Conservation (phyloP, 1,139 yeast genomes). For the Pichia sp. region DNA sequence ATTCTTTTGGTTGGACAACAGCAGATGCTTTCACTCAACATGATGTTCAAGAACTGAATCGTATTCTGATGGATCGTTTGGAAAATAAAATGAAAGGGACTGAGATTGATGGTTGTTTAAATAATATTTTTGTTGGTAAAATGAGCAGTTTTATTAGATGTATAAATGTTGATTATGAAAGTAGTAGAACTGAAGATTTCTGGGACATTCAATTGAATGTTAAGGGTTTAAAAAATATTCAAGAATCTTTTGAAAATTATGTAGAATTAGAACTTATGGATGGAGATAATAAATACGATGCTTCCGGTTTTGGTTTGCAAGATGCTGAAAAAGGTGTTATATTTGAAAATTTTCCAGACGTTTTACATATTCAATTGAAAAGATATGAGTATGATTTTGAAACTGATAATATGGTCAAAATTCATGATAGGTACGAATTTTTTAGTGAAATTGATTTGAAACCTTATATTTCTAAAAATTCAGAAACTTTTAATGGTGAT, state of each 20-base stretch:
- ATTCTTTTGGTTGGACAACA: constrained; percentile 95
- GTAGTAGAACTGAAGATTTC: constrained; percentile 86
- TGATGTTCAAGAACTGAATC: constrained; percentile 92
- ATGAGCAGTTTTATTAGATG: constrained; percentile 95
- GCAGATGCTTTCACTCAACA: constrained; percentile 96
- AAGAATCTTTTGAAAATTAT: constrained; percentile 76
- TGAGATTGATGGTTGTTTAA: constrained; percentile 69
- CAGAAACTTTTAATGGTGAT: constrained; percentile 46
- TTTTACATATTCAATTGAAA: constrained; percentile 84
- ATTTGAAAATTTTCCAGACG: constrained; percentile 86
- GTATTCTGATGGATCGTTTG: constrained; percentile 90
- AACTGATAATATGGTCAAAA: constrained; percentile 82
- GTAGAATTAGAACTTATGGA: constrained; percentile 82
- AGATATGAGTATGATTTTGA: constrained; percentile 92
- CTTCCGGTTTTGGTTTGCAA: constrained; percentile 87
- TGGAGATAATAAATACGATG: constrained; percentile 94
- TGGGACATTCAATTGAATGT: constrained; percentile 98
- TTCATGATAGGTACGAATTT: constrained; percentile 87
- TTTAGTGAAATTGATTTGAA: constrained; percentile 77
- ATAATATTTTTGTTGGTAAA: constrained; percentile 86
- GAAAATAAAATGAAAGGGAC: constrained; percentile 93
- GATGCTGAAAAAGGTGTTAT: constrained; percentile 97
- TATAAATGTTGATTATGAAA: constrained; percentile 90
- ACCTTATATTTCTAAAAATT: constrained; percentile 66
- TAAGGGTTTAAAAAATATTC: constrained; percentile 66